Base-by-base conservation (phyloP, 495 filamentous ascomycete species). In the Monascus purpureus region DNA sequence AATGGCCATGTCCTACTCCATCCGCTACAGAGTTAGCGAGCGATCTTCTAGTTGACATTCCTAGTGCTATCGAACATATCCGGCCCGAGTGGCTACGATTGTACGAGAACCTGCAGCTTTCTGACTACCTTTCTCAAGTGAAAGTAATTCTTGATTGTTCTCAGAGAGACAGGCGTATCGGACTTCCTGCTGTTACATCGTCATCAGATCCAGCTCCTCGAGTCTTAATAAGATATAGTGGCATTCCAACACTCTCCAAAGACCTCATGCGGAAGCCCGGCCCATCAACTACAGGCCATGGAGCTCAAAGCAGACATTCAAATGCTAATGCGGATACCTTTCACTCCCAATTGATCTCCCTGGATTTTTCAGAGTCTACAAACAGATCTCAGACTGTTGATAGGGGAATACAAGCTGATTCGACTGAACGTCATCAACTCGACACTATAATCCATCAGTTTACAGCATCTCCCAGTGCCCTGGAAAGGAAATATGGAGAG, bases 81-180 rank as follows among this genome's bases (percentile, higher is more conserved):
- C 20, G 35, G 6, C 49, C 55, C 2, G 68, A 73, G 34, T 75
- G 70, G 71, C 23, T 40, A 18, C 56, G 65, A 0, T 37, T 64
- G 18, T 56, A 47, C 17, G 43, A 51, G 9, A 75, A 75, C 32
- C 28, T 49, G 7, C 49, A 63, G 29, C 40, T 75, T 1, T 53
- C 49, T 1, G 12, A 41, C 4, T 64, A 70, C 37, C 22, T 74
- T 12, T 14, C 43, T 7, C 13, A 45, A 6, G 33, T 51, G 4
- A 39, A 49, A 33, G 30, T 17, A 7, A 37, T 53, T 19, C 23
- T 52, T 2, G 31, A 37, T 31, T 24, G 15, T 2, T 40, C 42
- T 14, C 38, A n/a, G 22, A 25, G 22, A 7, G 22, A 25, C 22
- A n/a, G 7, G 22, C 7, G 7, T n/a, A 25, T 25, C 7, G n/a